Evolutionary conservation across 2,329 filamentous ascomycete genomes (phyloP).

Genomic region (Chaetomiaceae sp.): DNA sequence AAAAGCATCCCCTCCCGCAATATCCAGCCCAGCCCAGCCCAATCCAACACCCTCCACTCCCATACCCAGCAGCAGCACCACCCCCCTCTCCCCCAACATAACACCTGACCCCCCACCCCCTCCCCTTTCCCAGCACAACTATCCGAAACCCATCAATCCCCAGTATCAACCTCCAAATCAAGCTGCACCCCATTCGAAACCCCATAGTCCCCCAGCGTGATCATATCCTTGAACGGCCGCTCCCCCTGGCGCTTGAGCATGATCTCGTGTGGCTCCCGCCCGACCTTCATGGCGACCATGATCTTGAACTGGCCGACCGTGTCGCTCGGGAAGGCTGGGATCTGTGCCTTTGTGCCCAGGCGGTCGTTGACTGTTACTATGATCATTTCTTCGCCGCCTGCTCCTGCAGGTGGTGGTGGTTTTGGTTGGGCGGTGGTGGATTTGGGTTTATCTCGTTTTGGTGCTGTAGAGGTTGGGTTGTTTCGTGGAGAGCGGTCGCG

Average conservation of each 20-base stretch:
- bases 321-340: constrained; percentile 83
- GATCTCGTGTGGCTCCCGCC: constrained; percentile 85
- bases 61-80: neutral
- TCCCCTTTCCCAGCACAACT: neutral
- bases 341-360: constrained; percentile 91
- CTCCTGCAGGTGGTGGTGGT: constrained; percentile 24
- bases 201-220: constrained; percentile 88
- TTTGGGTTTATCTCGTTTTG: constrained; percentile 29
- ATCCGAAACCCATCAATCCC: constrained; percentile 39
- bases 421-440: constrained; percentile 26
- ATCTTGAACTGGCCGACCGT: constrained; percentile 83
- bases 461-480: constrained; percentile 32
- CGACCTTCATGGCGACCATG: constrained; percentile 84
- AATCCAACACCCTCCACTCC: too few relatives aligned
- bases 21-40: too few relatives aligned
- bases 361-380: constrained; percentile 91
- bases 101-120: neutral
- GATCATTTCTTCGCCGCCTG: constrained; percentile 70
- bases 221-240: constrained; percentile 85
- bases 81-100: too few relatives aligned
- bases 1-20: too few relatives aligned
- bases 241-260: constrained; percentile 88
- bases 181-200: constrained; percentile 81
- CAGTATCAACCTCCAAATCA: constrained; percentile 58
- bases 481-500: constrained; percentile 11